Conservation (phyloP, 768 basidiomycete species). For the Sarcodon aspratus region DNA sequence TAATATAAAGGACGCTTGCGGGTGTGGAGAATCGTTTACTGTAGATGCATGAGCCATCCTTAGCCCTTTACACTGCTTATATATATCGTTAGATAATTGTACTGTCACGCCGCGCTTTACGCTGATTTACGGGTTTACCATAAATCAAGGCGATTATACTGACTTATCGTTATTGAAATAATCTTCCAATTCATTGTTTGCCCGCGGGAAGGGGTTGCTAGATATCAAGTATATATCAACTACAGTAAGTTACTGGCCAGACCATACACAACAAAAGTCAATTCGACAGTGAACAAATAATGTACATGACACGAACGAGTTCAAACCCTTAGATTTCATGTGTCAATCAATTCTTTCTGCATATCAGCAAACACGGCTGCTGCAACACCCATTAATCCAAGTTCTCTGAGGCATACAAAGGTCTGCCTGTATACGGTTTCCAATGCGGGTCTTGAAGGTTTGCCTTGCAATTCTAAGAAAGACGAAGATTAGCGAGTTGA, state of each 20-base stretch:
- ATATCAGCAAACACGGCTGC: constrained; percentile 76
- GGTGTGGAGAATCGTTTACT: constrained; percentile 89
- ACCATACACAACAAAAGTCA: background rate
- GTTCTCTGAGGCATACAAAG: constrained; percentile 52
- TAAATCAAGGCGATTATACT: too few species aligned
- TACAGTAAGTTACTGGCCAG: background rate
- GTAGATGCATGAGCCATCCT: constrained; percentile 23
- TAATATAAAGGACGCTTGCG: constrained; percentile 90
- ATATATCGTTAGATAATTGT: too few species aligned
- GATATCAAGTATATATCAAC: background rate
- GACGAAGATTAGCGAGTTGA: constrained; percentile 1
- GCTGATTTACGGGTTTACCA: too few species aligned
- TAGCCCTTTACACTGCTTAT: background rate
- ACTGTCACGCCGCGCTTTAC: too few species aligned
- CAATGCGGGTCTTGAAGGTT: constrained; percentile 56
- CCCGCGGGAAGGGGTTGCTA: too few species aligned
- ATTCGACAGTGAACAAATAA: background rate
- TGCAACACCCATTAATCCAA: constrained; percentile 63
- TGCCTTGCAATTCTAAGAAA: constrained; percentile 61
- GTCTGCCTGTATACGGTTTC: constrained; percentile 75
- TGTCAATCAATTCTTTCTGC: constrained; percentile 59
- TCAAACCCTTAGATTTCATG: background rate
- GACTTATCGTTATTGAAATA: too few species aligned
- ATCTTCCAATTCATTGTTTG: too few species aligned
- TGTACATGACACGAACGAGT: background rate